Evolutionary conservation across 2,329 filamentous ascomycete genomes (phyloP).

Genomic region (Xylaria hypoxylon): DNA sequence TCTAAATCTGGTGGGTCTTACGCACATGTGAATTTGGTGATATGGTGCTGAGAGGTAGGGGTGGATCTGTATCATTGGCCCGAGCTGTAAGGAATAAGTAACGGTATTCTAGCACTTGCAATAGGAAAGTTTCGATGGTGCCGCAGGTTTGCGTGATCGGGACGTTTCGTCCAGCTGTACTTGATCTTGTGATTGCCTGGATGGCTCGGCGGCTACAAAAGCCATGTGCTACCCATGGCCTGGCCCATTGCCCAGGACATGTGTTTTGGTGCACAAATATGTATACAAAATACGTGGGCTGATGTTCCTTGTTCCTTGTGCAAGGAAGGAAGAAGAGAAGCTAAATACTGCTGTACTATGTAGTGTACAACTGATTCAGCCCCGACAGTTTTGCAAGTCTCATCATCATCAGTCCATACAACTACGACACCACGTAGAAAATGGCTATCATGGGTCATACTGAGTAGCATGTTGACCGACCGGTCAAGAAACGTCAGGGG

Average conservation of each 20-base stretch:
- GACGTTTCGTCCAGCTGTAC: conserved; percentile 21
- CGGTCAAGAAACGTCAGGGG: conserved; percentile 37
- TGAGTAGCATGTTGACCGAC: conserved; percentile 36
- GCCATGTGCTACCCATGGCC: conserved; percentile 27
- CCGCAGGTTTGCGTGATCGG: conserved; percentile 3
- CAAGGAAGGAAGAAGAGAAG: neutral
- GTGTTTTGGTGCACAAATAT: conserved; percentile 7
- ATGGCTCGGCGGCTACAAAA: conserved; percentile 25
- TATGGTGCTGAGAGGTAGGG: neutral
- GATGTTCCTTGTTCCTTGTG: conserved; percentile 10
- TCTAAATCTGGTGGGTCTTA: neutral
- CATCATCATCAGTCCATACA: conserved; percentile 18
- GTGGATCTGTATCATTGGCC: conserved; percentile 1
- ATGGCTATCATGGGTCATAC: conserved; percentile 18
- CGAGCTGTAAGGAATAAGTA: neutral
- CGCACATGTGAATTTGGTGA: no score
- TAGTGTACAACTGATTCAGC: conserved; percentile 19
- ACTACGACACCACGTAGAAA: conserved; percentile 9
- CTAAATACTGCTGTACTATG: conserved; percentile 3
- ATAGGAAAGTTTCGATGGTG: conserved; percentile 2
- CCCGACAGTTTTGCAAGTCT: conserved; percentile 23
- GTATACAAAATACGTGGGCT: conserved; percentile 4
- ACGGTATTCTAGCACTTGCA: conserved; percentile 4
- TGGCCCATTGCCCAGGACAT: neutral
- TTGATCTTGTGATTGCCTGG: conserved; percentile 23